Evolutionary conservation across 1,284 basidiomycete genomes (phyloP), one percentile per base, ranked within the genome.

Genomic region (Trichosporon sp.): DNA sequence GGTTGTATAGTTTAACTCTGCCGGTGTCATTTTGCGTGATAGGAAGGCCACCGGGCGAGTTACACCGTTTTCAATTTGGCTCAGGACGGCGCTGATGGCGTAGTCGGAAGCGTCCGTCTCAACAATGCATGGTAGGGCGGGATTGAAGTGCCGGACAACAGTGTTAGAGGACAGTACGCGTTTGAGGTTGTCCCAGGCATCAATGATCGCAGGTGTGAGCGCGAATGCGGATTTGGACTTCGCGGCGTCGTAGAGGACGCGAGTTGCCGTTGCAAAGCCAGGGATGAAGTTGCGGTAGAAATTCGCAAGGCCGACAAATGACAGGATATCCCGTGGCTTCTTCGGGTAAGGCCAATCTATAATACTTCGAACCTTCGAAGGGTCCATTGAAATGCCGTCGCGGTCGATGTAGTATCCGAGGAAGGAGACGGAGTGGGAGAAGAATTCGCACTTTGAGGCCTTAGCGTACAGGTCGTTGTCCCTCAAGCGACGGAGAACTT

Each of bases 201-300:
- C n/a, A n/a, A n/a, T n/a, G n/a, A n/a, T n/a, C n/a, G n/a, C n/a
- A n/a, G n/a, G n/a, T n/a, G n/a, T n/a, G n/a, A n/a, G n/a, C n/a
- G n/a, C n/a, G n/a, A n/a, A n/a, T n/a, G n/a, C n/a, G n/a, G n/a
- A n/a, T n/a, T n/a, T n/a, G n/a, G n/a, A n/a, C n/a, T n/a, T n/a
- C n/a, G n/a, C n/a, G n/a, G n/a, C n/a, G n/a, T n/a, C n/a, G n/a
- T n/a, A n/a, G n/a, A n/a, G n/a, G n/a, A n/a, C n/a, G n/a, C n/a
- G n/a, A n/a, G n/a, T n/a, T n/a, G n/a, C n/a, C n/a, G n/a, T n/a
- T n/a, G n/a, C n/a, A n/a, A n/a, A n/a, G n/a, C n/a, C n/a, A n/a
- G n/a, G n/a, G 82, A 65, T 85, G 73, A 86, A 86, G 8, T 77
- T 68, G 1, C 81, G 72, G 65, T 81, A 85, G 73, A 84, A 86